Base-by-base conservation (phyloP, 2,329 filamentous ascomycete species). In the Tolypocladium tropicale region DNA sequence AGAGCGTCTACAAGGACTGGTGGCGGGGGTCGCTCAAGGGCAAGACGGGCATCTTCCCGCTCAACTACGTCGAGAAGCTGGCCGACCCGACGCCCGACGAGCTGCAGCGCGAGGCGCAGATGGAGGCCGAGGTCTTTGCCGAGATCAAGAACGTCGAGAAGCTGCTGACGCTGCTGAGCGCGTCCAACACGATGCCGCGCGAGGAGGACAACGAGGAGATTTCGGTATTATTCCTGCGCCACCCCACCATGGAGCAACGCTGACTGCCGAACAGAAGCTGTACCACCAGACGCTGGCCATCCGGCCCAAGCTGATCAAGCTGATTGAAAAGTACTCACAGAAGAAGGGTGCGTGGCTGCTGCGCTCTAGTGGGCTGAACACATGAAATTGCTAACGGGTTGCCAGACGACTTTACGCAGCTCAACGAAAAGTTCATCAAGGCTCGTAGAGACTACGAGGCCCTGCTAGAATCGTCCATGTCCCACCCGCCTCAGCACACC, bases 371-470 rank as follows among this genome's bases (percentile, higher is more conserved):
- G 4, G 18, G 9, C 1, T 3, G 5, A 25, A 4, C 12, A 4
- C 14, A 28, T 7, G 25, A 28, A 23, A 52, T n/a, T n/a, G 28
- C 49, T 53, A 51, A 68, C 63, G 33, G 4, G 21, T 23, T 6
- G 50, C 11, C 61, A 95, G 94, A 99, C 72, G 94, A 99, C 71
- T 97, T 99, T 68, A 96, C 94, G 2, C 93, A 97, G 69, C 78
- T 99, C 60, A 99, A 99, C 67, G 94, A 99, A 72, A 97, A 97
- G 75, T 99, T 99, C 72, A 97, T 99, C 78, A 99, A 99, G 74
- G 94, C 94, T 50, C 86, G 94, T 61, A 84, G 93, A 65, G 94
- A 99, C 73, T 99, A 99, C 70, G 94, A 99, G 73, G 86, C 89
- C 33, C 80, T 99, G n/a, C 78, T 99, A 23, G 94, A 99, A 72